Evolutionary conservation across 2,329 filamentous ascomycete species (phyloP), one percentile per base, ranked within the genome.

Genomic region (Pyrenophora graminea): DNA sequence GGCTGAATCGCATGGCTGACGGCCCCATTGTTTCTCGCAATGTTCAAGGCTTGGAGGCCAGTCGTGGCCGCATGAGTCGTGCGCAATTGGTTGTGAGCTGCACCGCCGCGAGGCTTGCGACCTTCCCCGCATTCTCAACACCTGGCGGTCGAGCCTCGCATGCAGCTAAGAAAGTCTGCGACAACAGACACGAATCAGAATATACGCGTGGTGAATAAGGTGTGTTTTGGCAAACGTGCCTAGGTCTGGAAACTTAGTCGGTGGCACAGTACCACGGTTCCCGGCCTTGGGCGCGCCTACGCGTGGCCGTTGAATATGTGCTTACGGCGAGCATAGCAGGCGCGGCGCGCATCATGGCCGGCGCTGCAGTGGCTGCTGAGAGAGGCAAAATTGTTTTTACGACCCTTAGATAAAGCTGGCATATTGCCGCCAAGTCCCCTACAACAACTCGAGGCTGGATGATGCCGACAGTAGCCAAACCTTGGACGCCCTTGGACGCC

Each of bases 91-190:
- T 53, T 51, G 32, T 53, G 44, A 18, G 44, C 25, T 39, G 36
- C 49, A 49, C 48, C 45, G 27, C 27, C 27, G 27, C 27, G 27
- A 30, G 48, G 42, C 54, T 53, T 45, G 57, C 50, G 48, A 51
- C 40, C 58, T 61, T 70, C 68, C 68, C 67, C 68, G 67, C 68
- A 71, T 64, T 62, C 36, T 62, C 50, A 49, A 42, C 50, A 32
- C 48, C 44, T 46, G 27, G 48, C 54, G 44, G 48, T 42, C 46
- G 15, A 48, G 42, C 34, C 45, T 40, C 44, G 53, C 51, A 59
- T 54, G 52, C 54, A 57, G 51, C 64, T 68, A 63, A 53, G 47
- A 41, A 58, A 36, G 10, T 55, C 57, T 55, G 45, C 43, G n/a
- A 17, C 23, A 4, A 27, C n/a, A 4, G 27, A 30, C 4, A 30